Conservation (phyloP, 2,329 filamentous ascomycete genomes). For the Monilinia aucupariae region DNA sequence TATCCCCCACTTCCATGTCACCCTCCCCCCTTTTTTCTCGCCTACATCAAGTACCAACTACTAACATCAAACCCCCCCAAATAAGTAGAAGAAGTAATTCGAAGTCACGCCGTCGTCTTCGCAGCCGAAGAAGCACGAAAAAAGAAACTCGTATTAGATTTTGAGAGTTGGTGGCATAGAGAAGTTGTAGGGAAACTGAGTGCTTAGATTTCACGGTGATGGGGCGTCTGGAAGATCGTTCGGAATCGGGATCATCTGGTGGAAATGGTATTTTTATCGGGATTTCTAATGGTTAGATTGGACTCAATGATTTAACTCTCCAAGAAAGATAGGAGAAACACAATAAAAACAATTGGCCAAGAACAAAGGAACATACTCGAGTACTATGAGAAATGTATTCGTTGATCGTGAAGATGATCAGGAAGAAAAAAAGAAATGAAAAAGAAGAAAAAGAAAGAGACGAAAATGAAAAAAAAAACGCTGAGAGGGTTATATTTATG, state of each 20-base stretch:
- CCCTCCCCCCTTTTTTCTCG: background rate
- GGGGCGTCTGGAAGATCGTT: background rate
- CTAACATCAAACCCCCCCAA: background rate
- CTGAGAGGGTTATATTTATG: background rate
- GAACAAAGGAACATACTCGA: background rate
- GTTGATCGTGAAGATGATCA: background rate
- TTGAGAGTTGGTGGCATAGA: constrained; percentile 67
- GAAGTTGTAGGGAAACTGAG: constrained; percentile 41
- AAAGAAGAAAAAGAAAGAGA: too few relatives aligned
- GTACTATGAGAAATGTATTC: background rate
- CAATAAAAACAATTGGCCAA: background rate
- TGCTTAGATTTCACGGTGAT: background rate
- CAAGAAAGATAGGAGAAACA: background rate
- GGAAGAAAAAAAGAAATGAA: background rate
- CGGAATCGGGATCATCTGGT: too few relatives aligned
- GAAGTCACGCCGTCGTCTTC: constrained; percentile 89
- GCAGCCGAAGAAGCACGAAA: constrained; percentile 82
- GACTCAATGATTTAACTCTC: too few relatives aligned
- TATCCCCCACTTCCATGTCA: background rate
- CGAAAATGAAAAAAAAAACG: background rate
- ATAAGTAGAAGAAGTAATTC: constrained; percentile 70
- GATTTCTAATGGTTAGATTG: too few relatives aligned
- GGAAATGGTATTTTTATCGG: too few relatives aligned
- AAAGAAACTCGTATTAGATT: constrained; percentile 65
- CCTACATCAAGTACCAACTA: background rate